These are phyloP conservation scores for Cyclotella sp. DNA, from an alignment of 108 stramenopile species.

Conservation along the genomic window DNA sequence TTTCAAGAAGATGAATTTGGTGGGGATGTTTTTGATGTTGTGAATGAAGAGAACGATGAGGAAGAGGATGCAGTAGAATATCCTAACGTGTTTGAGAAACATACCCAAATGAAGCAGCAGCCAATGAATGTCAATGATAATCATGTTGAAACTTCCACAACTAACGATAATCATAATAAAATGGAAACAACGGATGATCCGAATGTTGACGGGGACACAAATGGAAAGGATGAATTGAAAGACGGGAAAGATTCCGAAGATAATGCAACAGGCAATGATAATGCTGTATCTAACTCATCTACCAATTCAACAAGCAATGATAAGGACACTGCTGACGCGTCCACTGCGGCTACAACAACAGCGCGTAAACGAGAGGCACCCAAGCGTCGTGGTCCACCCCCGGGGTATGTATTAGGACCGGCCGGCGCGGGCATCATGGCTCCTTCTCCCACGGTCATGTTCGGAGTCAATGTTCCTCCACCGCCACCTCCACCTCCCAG, in stretches of 20 bases:
- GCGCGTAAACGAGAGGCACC: constrained; percentile 46
- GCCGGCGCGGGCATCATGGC: constrained; percentile 57
- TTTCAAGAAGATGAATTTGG: constrained; percentile 83
- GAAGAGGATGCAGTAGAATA: neutral
- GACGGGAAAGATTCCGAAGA: neutral
- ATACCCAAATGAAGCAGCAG: neutral
- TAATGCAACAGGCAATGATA: constrained; percentile 3
- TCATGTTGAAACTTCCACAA: constrained; percentile 17
- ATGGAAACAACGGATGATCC: constrained; percentile 36
- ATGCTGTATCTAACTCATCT: constrained; percentile 25
- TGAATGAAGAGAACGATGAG: constrained; percentile 24
- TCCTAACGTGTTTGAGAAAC: neutral
- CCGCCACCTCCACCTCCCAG: constrained; percentile 29
- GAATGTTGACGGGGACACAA: constrained; percentile 16
- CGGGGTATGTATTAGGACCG: constrained; percentile 83
- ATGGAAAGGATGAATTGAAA: neutral
- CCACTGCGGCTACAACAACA: constrained; percentile 12
- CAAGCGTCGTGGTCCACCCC: constrained; percentile 79
- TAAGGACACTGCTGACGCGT: neutral
- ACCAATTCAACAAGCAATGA: constrained; percentile 13
- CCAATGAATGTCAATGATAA: constrained; percentile 13
- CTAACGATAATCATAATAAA: constrained; percentile 53
- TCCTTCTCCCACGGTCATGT: neutral
- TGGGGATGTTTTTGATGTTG: constrained; percentile 88
- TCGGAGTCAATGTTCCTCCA: constrained; percentile 12